These are phyloP conservation scores for Boletellus ananiceps DNA, from an alignment of 768 basidiomycete species.

Conservation along the genomic window DNA sequence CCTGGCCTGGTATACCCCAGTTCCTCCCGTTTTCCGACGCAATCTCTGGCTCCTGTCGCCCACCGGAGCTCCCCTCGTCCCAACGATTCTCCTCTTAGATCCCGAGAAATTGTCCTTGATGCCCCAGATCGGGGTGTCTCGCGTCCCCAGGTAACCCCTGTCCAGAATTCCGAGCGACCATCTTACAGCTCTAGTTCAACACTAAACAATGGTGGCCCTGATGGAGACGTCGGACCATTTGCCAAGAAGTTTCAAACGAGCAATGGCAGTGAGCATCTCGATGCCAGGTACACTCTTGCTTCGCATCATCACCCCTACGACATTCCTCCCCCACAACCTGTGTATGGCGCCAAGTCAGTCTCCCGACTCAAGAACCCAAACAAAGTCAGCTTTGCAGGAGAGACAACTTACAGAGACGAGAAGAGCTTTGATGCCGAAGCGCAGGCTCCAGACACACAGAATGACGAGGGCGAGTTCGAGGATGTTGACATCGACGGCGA, in stretches of 20 bases:
- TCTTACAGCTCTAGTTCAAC: conserved; percentile 40
- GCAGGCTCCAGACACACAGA: conserved; percentile 6
- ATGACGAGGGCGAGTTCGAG: conserved; percentile 17
- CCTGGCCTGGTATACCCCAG: conserved; percentile 6
- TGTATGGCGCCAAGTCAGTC: conserved; percentile 29
- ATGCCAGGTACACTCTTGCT: conserved; percentile 45
- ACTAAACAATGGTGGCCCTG: conserved; percentile 23
- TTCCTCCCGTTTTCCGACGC: conserved; percentile 8
- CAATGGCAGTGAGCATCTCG: conserved; percentile 21
- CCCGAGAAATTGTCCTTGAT: conserved; percentile 2
- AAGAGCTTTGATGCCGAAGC: conserved; percentile 23
- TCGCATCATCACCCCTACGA: conserved; percentile 61
- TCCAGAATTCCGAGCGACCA: conserved; percentile 23
- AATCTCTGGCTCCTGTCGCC: conserved; percentile 3
- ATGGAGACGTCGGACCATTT: conserved; percentile 17
- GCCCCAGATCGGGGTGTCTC: neutral
- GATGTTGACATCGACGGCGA: conserved; percentile 12
- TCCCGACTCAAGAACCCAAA: conserved; percentile 15
- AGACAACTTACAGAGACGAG: conserved; percentile 11
- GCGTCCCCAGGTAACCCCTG: conserved; percentile 15
- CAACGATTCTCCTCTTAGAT: neutral
- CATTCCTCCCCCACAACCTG: conserved; percentile 48
- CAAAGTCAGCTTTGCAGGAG: conserved; percentile 40
- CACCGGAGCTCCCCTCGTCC: neutral
- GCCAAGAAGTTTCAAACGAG: conserved; percentile 12